These are phyloP conservation scores for Physcomitrellopsis africana DNA, from an alignment of 225 moss, liverwort and hornwort genomes.

Conservation along the genomic window DNA sequence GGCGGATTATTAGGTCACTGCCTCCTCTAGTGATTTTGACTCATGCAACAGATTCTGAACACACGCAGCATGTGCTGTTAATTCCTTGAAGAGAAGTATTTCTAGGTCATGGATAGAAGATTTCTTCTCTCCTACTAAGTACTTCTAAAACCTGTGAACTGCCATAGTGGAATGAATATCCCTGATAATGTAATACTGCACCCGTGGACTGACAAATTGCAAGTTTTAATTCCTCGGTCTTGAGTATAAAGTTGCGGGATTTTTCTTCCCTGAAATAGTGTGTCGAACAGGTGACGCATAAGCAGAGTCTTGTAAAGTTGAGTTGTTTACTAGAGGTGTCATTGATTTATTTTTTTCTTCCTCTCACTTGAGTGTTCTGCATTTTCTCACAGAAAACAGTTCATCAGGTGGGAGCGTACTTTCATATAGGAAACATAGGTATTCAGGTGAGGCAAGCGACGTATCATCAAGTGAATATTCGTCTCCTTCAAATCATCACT, in stretches of 20 bases:
- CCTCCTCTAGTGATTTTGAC: not conserved
- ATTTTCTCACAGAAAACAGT: conserved; percentile 36
- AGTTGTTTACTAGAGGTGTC: not conserved
- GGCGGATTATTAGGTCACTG: conserved; percentile 16
- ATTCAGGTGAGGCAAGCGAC: conserved; percentile 60
- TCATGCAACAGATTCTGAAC: conserved; percentile 7
- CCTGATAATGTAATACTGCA: not conserved
- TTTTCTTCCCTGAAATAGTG: not conserved
- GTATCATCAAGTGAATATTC: conserved; percentile 49
- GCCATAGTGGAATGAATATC: not conserved
- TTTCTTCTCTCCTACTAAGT: not conserved
- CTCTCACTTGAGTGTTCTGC: conserved; percentile 21
- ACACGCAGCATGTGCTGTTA: not conserved
- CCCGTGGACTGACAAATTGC: not conserved
- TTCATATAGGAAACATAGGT: conserved; percentile 52
- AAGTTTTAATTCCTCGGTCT: not conserved
- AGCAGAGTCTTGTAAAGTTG: not conserved
- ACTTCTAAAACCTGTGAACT: not conserved
- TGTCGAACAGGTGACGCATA: not conserved
- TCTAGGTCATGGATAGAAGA: not conserved
- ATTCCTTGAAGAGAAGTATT: not conserved
- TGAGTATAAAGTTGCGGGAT: not conserved
- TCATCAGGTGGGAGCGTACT: conserved; percentile 56
- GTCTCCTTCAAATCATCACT: conserved; percentile 49
- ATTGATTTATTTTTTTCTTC: not conserved